These are phyloP conservation scores for Mimosa bimucronata DNA, from an alignment of 306 rosid species.

Conservation along the genomic window DNA sequence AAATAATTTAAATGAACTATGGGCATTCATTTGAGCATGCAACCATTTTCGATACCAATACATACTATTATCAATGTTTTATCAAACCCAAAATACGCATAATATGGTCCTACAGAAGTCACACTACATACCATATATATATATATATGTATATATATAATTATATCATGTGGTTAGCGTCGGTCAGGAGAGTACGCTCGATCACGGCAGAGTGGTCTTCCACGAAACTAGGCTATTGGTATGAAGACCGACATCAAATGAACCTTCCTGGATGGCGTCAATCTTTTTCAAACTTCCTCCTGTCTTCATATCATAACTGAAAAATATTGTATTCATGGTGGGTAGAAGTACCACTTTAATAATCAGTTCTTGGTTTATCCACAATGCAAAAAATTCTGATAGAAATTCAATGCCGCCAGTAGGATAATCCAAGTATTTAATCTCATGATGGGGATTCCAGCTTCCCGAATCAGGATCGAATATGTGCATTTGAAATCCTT, in stretches of 20 bases:
- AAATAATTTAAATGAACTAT: not conserved
- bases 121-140: not conserved
- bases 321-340: conserved; percentile 3
- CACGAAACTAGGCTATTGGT: conserved; percentile 28
- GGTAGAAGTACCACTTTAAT: conserved; percentile 9
- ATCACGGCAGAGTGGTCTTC: not conserved
- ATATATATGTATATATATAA: not conserved
- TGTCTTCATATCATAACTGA: conserved; percentile 32
- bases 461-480: conserved; percentile 11
- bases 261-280: conserved; percentile 2
- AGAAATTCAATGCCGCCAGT: not conserved
- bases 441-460: conserved; percentile 30
- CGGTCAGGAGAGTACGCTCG: not conserved
- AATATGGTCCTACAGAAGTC: not conserved
- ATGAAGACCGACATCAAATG: conserved; percentile 20
- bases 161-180: not conserved
- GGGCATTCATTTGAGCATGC: not conserved
- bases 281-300: not conserved
- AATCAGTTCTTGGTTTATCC: conserved; percentile 32
- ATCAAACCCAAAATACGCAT: not conserved
- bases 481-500: conserved; percentile 15
- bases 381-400: conserved; percentile 5
- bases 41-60: not conserved
- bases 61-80: no score
- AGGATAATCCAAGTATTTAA: conserved; percentile 9